phyloP scores from a whole-genome alignment of 2,329 filamentous ascomycete species.

The Tolypocladium amazonense region DNA sequence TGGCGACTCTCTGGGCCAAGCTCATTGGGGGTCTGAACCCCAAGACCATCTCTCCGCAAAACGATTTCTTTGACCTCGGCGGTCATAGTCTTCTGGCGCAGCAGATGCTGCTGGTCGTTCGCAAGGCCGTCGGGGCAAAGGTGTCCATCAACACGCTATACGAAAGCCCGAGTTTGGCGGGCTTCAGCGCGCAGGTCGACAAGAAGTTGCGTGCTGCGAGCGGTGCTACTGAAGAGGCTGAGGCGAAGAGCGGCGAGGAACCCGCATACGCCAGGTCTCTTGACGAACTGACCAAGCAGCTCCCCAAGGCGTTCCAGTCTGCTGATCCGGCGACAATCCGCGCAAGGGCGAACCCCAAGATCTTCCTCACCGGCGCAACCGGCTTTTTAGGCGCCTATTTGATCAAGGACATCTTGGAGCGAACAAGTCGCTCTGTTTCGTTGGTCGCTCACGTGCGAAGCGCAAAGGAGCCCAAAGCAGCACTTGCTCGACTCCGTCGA shows the following conservation, averaged over 20 bases:
- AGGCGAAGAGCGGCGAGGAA: no score
- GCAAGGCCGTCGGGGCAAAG: conserved; percentile 17
- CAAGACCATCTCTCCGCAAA: conserved; percentile 44
- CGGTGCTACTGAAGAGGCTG: no score
- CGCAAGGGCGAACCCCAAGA: conserved; percentile 26
- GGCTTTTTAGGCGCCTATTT: conserved; percentile 74
- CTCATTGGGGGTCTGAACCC: conserved; percentile 57
- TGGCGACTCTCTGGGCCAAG: conserved; percentile 55
- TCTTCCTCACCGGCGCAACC: conserved; percentile 77
- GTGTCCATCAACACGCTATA: conserved; percentile 22
- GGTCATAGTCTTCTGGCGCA: conserved; percentile 47
- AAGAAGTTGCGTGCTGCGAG: no score
- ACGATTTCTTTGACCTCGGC: conserved; percentile 27
- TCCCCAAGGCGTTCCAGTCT: neutral
- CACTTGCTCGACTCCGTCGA: conserved; percentile 38
- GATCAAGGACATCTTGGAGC: conserved; percentile 60
- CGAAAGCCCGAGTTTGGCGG: conserved; percentile 15
- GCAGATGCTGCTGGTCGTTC: conserved; percentile 58
- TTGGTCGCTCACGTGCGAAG: conserved; percentile 63
- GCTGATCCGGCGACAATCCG: neutral
- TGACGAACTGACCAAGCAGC: conserved; percentile 28
- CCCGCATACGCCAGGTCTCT: conserved; percentile 42
- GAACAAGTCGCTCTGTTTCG: no score
- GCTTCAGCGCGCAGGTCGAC: conserved; percentile 19
- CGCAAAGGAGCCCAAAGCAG: conserved; percentile 37